phyloP scores from a whole-genome alignment of 2,329 filamentous ascomycete species.

The Fusarium sp. region DNA sequence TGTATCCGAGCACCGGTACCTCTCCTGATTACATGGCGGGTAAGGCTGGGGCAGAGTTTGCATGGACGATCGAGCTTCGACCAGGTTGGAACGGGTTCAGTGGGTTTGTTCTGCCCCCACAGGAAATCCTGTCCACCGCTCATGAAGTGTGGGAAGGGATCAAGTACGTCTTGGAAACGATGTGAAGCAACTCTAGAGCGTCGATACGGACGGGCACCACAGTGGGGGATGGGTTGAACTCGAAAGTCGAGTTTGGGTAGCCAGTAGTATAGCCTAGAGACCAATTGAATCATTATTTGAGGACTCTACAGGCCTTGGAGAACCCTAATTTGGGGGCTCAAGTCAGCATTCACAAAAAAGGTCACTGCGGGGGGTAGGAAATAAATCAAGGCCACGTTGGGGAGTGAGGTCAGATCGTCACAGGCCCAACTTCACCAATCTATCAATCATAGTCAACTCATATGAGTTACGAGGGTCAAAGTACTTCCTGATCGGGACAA shows the following conservation, averaged over 20 bases:
- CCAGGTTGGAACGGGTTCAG: constrained; percentile 42
- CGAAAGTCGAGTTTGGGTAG: neutral
- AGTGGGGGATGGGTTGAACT: neutral
- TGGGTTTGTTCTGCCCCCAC: constrained; percentile 55
- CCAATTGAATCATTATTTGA: neutral
- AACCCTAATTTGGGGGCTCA: fast-evolving
- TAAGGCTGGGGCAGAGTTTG: constrained; percentile 52
- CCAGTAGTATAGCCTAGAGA: neutral
- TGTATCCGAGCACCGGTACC: constrained; percentile 64
- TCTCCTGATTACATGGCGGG: constrained; percentile 58
- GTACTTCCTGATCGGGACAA: neutral
- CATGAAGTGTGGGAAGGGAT: constrained; percentile 29
- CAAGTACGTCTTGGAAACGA: constrained; percentile 13
- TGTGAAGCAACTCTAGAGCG: neutral
- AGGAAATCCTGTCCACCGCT: constrained; percentile 52
- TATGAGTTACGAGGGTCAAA: neutral
- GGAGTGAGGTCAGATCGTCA: neutral
- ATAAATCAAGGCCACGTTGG: neutral
- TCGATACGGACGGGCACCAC: neutral
- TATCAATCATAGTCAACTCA: neutral
- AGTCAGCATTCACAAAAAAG: neutral
- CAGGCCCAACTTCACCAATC: neutral
- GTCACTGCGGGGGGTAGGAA: neutral
- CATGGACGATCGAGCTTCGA: constrained; percentile 53
- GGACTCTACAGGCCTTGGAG: too few relatives aligned